These are phyloP conservation scores for Eragrostis curvula DNA, from an alignment of 176 grass and related monocot species.

Conservation along the genomic window DNA sequence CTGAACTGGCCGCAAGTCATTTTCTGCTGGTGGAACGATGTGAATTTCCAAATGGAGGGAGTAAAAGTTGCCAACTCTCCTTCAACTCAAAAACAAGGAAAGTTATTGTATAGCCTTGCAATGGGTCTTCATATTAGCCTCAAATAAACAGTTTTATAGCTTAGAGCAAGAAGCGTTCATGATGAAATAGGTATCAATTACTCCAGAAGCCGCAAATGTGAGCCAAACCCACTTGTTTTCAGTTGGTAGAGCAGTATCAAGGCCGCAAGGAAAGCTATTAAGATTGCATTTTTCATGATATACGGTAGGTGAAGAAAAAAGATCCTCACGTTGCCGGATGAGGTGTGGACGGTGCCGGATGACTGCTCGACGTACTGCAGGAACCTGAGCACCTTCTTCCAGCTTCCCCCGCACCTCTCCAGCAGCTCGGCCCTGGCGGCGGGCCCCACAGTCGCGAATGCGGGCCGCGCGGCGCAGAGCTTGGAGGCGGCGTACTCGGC, in stretches of 20 bases:
- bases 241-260: not conserved
- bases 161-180: not conserved
- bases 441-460: constrained; percentile 52
- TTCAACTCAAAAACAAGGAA: not conserved
- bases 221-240: not conserved
- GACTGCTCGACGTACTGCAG: constrained; percentile 87
- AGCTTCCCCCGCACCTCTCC: constrained; percentile 74
- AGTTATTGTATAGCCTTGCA: not conserved
- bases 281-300: constrained; percentile 22
- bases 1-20: too few relatives aligned
- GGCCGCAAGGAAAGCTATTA: not conserved
- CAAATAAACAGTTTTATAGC: not conserved
- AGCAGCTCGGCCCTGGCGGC: constrained; percentile 58
- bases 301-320: not conserved
- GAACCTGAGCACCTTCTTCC: constrained; percentile 98
- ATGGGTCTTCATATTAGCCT: not conserved
- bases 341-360: constrained; percentile 70
- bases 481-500: constrained; percentile 81
- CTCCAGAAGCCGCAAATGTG: not conserved
- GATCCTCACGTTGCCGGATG: constrained; percentile 76
- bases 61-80: not conserved
- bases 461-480: constrained; percentile 58
- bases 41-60: too few relatives aligned
- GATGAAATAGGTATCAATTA: not conserved
- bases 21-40: too few relatives aligned